These are phyloP conservation scores for Rhynchosporium secalis DNA, from an alignment of 2,329 filamentous ascomycete genomes.

Conservation along the genomic window DNA sequence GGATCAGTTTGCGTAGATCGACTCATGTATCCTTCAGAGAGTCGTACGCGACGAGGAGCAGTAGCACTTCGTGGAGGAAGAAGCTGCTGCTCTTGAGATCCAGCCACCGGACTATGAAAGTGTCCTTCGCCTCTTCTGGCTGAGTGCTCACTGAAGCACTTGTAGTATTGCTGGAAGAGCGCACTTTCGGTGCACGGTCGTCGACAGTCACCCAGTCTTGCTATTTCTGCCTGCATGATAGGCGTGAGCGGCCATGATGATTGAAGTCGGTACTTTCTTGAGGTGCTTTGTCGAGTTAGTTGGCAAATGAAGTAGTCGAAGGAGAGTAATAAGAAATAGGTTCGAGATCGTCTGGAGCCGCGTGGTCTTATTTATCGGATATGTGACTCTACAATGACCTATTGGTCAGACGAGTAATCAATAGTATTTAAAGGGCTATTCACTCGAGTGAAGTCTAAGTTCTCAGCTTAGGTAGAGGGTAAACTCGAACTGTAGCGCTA, in stretches of 20 bases:
- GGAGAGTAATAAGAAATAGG: no score
- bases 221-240: constrained; percentile 4
- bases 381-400: no score
- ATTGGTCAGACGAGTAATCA: no score
- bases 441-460: no score
- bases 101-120: not conserved
- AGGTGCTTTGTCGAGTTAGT: no score
- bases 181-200: not conserved
- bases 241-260: not conserved
- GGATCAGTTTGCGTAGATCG: not conserved
- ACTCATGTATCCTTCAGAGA: not conserved
- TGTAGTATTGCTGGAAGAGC: not conserved
- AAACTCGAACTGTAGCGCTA: no score
- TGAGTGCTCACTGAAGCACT: not conserved
- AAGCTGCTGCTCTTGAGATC: not conserved
- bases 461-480: no score
- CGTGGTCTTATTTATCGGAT: no score
- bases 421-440: no score
- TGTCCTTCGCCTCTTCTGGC: not conserved
- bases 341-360: no score
- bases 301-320: not conserved
- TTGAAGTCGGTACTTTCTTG: no score
- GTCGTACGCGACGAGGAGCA: not conserved
- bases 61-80: not conserved
- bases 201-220: not conserved